A percentile compares a stretch with the other conserved stretches of the same genome.
Evolutionary conservation across 2,329 filamentous ascomycete genomes (phyloP).

Genomic region (Ascochyta pisi): DNA sequence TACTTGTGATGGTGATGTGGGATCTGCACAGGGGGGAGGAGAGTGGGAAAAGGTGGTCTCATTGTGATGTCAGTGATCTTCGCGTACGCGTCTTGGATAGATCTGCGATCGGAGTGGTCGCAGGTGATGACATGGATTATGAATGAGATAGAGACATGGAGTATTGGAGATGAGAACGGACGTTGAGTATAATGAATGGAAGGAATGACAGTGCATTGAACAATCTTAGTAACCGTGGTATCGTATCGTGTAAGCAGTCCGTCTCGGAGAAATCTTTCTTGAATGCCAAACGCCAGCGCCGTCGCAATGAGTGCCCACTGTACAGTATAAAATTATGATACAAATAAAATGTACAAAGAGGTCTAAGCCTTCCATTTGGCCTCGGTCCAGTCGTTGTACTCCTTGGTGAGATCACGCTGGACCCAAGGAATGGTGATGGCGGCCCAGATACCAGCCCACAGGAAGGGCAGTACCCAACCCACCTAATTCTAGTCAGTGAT

Average conservation of each 20-base stretch:
- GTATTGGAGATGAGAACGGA: not conserved
- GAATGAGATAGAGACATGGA: not conserved
- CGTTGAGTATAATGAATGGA: not conserved
- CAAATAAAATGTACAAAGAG: constrained; percentile 4
- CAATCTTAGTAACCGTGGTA: constrained; percentile 14
- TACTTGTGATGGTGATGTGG: too few relatives aligned
- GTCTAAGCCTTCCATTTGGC: constrained; percentile 48
- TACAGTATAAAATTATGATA: constrained; percentile 9
- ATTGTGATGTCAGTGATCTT: constrained; percentile 18
- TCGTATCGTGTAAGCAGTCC: constrained; percentile 7
- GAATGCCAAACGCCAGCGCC: constrained; percentile 8
- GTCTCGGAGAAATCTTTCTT: not conserved
- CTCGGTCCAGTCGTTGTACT: constrained; percentile 46
- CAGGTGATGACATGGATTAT: not conserved
- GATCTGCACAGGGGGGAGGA: constrained; percentile 6
- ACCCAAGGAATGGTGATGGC: constrained; percentile 56
- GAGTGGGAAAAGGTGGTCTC: not conserved
- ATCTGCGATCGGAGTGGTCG: too few relatives aligned
- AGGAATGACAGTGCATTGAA: constrained; percentile 1
- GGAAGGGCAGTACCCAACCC: constrained; percentile 58
- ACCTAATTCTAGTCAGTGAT: constrained; percentile 37
- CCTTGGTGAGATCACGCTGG: constrained; percentile 44
- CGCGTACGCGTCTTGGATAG: not conserved
- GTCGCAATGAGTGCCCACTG: constrained; percentile 6
- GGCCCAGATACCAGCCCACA: constrained; percentile 58